Evolutionary conservation across 2,329 filamentous ascomycete genomes (phyloP), one percentile per base, ranked within the genome.

Genomic region (Ceratocystis papillata): DNA sequence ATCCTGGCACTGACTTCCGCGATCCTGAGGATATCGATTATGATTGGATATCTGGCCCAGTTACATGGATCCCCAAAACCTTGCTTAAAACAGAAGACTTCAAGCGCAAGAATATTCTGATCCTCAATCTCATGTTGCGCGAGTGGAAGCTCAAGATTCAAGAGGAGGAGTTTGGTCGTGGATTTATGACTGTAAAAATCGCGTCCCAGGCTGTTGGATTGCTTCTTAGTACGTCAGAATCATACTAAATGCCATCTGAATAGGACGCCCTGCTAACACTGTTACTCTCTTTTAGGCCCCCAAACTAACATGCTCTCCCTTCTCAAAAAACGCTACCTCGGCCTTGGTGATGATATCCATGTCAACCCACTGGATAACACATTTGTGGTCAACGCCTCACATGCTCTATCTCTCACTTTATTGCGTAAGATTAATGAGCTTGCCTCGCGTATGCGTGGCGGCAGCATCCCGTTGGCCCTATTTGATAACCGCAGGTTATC

Each of bases 131-230:
- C 64, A 74, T 84, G 74, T 75, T 76, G 12, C 72, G 76, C 28
- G 77, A 76, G 67, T 85, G 82, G 82, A 76, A 74, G 2, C 69
- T 84, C n/a, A 75, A 77, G 7, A 76, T 79, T 1, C 74, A 76
- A 65, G 79, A 82, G 68, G 71, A 80, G 17, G 70, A 77, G 15
- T 74, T 77, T 22, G 74, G 74, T 5, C 71, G 77, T 2, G 82
- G 81, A 5, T 73, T 74, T 41, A 71, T 76, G 1, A 73, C 72
- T 1, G 67, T 83, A 5, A 73, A 70, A 67, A 69, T 83, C 22
- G 70, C 72, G 12, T 74, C 75, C 12, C 65, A 73, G 1, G 75
- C 78, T 63, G 81, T 81, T 68, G 69, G 72, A 41, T 75, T 82
- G 3, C 72, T 84, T 28, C 73, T 76, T 59, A 72, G 80, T 81